phyloP scores from a whole-genome alignment of 31 red algal species.

The Endocladia muricata region DNA sequence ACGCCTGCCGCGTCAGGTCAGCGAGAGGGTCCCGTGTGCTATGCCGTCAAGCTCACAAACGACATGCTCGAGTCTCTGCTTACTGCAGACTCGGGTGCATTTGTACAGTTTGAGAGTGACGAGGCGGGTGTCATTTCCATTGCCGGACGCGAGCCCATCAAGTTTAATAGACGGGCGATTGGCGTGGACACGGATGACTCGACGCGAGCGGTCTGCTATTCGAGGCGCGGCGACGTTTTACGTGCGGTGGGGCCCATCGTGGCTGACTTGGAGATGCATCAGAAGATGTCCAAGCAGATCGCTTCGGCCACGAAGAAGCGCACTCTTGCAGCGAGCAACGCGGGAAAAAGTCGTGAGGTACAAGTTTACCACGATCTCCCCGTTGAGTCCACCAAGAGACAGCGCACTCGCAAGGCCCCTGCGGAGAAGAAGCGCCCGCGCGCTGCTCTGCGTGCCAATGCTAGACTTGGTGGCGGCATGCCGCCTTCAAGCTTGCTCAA shows the following conservation, averaged over 20 bases:
- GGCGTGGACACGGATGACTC: neutral
- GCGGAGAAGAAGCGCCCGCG: neutral
- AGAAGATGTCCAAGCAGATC: neutral
- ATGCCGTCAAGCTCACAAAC: slow-evolving; percentile 14
- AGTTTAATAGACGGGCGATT: neutral
- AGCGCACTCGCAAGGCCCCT: no score
- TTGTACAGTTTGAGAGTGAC: neutral
- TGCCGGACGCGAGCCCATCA: neutral
- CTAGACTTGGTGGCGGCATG: no score
- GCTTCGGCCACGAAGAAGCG: neutral
- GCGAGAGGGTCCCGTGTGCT: neutral
- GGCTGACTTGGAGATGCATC: slow-evolving; percentile 2
- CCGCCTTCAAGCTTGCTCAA: no score
- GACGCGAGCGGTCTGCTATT: neutral
- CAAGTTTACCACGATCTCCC: neutral
- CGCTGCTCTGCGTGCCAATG: neutral
- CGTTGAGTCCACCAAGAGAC: neutral
- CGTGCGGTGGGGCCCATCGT: slow-evolving; percentile 7
- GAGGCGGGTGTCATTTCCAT: neutral
- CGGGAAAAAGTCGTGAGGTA: neutral
- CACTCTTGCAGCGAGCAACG: neutral
- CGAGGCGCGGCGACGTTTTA: neutral
- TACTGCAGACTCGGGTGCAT: neutral
- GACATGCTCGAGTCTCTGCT: neutral
- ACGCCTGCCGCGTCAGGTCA: neutral